Evolutionary conservation across 2,329 filamentous ascomycete species (phyloP).

Genomic region (Colletotrichum brevisporum): DNA sequence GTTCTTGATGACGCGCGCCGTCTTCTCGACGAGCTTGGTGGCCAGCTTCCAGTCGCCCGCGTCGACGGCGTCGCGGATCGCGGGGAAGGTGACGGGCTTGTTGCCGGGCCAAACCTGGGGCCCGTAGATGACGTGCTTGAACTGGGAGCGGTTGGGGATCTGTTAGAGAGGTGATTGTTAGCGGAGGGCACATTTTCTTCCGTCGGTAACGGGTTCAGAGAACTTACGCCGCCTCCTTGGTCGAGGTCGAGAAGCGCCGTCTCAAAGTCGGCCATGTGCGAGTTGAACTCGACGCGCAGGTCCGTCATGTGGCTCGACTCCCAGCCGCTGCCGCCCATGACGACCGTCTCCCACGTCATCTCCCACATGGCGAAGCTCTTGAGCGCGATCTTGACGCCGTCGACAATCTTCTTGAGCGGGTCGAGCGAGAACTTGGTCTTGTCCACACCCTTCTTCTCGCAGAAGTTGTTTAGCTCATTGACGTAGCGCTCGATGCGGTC

Average conservation of each 20-base stretch:
- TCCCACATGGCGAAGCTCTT: slow-evolving; percentile 83
- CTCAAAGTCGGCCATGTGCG: slow-evolving; percentile 85
- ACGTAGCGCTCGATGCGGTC: slow-evolving; percentile 75
- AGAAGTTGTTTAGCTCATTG: slow-evolving; percentile 64
- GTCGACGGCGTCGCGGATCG: slow-evolving; percentile 85
- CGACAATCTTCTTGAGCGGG: slow-evolving; percentile 74
- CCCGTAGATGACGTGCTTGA: slow-evolving; percentile 92
- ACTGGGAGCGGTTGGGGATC: slow-evolving; percentile 90
- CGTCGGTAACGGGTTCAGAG: too few relatives aligned
- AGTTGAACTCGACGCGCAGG: slow-evolving; percentile 82
- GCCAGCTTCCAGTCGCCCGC: slow-evolving; percentile 78
- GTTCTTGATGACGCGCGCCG: slow-evolving; percentile 75
- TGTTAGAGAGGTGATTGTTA: slow-evolving; percentile 49
- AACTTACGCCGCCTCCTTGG: slow-evolving; percentile 76
- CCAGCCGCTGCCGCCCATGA: slow-evolving; percentile 80
- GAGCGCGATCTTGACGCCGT: slow-evolving; percentile 71
- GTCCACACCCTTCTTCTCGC: slow-evolving; percentile 53
- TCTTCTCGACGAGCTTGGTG: slow-evolving; percentile 78
- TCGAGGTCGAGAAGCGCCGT: slow-evolving; percentile 84
- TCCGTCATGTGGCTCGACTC: slow-evolving; percentile 79
- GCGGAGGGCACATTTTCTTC: too few relatives aligned
- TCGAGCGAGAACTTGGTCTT: slow-evolving; percentile 69
- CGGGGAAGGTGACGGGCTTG: slow-evolving; percentile 69
- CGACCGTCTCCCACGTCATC: slow-evolving; percentile 79
- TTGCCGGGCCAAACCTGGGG: slow-evolving; percentile 83